These are phyloP conservation scores for Saturnispora kantuleensis DNA, from an alignment of 805 yeast genomes.

Conservation along the genomic window DNA sequence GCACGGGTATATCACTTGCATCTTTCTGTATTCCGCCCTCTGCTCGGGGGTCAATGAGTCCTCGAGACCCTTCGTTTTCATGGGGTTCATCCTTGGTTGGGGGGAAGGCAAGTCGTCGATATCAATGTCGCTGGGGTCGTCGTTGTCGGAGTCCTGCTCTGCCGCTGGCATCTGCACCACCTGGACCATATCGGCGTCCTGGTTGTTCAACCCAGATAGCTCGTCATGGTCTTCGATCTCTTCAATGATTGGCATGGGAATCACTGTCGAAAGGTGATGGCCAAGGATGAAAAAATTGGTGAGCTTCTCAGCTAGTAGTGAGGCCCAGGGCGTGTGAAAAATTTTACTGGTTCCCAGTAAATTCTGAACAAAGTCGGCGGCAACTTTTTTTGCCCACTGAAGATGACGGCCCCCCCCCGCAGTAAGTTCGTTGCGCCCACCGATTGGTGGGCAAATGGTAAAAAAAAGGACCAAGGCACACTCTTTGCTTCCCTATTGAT, in stretches of 20 bases:
- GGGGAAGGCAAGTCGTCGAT: neutral
- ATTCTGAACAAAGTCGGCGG: no score
- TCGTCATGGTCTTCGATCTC: slow-evolving; percentile 72
- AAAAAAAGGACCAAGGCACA: no score
- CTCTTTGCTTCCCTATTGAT: no score
- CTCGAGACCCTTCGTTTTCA: slow-evolving; percentile 1
- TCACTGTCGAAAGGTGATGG: neutral
- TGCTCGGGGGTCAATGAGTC: slow-evolving; percentile 35
- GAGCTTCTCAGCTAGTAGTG: neutral
- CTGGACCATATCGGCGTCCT: slow-evolving; percentile 80
- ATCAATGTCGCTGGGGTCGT: neutral
- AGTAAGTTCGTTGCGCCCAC: no score
- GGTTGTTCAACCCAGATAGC: slow-evolving; percentile 39
- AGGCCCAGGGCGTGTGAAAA: no score
- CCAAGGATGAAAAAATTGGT: neutral
- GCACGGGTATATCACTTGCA: slow-evolving; percentile 82
- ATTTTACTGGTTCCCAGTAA: no score
- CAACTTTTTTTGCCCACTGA: no score
- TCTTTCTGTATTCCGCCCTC: slow-evolving; percentile 50
- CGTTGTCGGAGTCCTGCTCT: slow-evolving; percentile 43
- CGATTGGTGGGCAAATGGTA: no score
- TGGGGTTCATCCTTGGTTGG: neutral
- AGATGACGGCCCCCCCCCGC: no score
- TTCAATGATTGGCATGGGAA: slow-evolving; percentile 55
- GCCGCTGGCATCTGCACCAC: slow-evolving; percentile 78